Evolutionary conservation across 805 yeast genomes (phyloP), one percentile per base, ranked within the genome.

Genomic region (Zygoascus ofunaensis): DNA sequence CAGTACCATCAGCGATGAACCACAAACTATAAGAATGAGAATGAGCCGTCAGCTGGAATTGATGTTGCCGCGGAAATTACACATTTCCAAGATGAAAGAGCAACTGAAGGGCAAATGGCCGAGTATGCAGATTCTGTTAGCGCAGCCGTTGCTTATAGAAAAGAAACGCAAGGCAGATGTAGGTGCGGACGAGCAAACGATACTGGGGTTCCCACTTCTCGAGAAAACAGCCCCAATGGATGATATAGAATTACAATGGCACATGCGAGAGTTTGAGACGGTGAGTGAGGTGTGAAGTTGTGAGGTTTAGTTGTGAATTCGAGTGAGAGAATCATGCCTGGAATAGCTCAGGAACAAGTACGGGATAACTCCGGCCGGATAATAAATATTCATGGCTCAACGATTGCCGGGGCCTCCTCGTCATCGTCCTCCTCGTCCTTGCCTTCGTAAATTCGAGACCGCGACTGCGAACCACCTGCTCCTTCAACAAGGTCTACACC

Each of bases 141-240:
- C 48, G 4, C 50, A 48, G 37, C 53, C 53, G 10, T 34, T 46
- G 12, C 34, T 49, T 17, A 38, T 36, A 17, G n/a, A 17, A n/a
- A n/a, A n/a, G n/a, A n/a, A n/a, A n/a, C n/a, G n/a, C n/a, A n/a
- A n/a, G n/a, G 21, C 24, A 14, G 20, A 24, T 15, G 39, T 4
- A 18, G 21, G 20, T 7, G 39, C 4, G 4, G 3, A 19, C 8
- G 12, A 15, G 34, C 15, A 24, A 22, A 30, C 20, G 14, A 46
- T n/a, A 36, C 45, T 35, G 53, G 54, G 23, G 33, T 44, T 34
- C 51, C 54, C 26, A 44, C 42, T 26, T 24, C 44, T 33, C 40
- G 45, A 14, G n/a, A 30, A 38, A n/a, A 21, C 37, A 15, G 38
- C 23, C 15, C 24, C 17, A 12, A 15, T 34, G 21, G 33, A 37